Evolutionary conservation across 1,284 basidiomycete genomes (phyloP), one percentile per base, ranked within the genome.

Genomic region (Golubevia sp.): DNA sequence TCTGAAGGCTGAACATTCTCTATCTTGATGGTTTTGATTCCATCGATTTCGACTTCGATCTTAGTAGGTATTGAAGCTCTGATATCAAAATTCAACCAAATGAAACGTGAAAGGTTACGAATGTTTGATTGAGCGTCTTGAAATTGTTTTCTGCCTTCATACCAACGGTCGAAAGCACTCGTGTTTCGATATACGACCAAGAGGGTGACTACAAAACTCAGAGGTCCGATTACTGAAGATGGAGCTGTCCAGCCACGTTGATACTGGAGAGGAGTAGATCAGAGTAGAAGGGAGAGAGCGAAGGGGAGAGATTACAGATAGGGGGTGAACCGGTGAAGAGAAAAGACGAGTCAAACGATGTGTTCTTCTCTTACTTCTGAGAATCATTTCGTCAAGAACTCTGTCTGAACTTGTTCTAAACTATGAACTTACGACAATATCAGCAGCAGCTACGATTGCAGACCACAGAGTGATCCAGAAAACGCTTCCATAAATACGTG

Each of bases 131-230:
- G 57, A 11, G 73, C 62, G 54, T 68, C 62, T 24, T 68, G 66
- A 68, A 68, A 73, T 11, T 66, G 59, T 49, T 67, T 68, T 3
- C 65, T 58, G 0, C 70, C 73, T 34, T 71, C 70, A 24, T 70
- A 66, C 73, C 73, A 75, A 0, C 71, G 44, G 48, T 75, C 73
- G 59, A 67, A 73, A 50, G 61, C 65, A 2, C 71, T 67, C 11
- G 65, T 56, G 49, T 73, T 75, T 15, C 73, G 62, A 38, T 73
- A 75, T 11, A 73, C 73, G 24, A 75, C 51, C n/a, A 75, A 63
- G 27, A 75, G 50, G 1, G 71, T 71, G 1, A 75, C 70, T 15
- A 75, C 73, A 7, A 75, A 64, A 1, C 61, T 63, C 23, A 75
- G 58, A 7, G 73, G 67, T 24, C 59, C 66, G 48, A 66, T 67